These are phyloP conservation scores for Aspergillus fischeri DNA, from an alignment of 2,329 filamentous ascomycete genomes.

Conservation along the genomic window DNA sequence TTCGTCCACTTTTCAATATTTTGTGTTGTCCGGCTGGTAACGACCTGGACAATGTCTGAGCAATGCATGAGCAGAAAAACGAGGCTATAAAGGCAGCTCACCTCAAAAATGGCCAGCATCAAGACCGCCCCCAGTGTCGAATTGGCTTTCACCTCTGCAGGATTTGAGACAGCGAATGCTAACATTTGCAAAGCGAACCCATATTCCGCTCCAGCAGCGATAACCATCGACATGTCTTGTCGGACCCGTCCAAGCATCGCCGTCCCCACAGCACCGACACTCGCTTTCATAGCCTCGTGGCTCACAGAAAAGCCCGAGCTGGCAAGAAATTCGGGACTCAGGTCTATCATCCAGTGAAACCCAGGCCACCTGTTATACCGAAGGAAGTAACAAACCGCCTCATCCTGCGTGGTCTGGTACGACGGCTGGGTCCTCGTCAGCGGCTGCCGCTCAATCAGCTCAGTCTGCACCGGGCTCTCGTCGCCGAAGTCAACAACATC, in stretches of 20 bases:
- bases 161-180: slow-evolving; percentile 29
- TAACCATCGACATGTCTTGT: slow-evolving; percentile 44
- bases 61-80: not conserved
- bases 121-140: slow-evolving; percentile 52
- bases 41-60: slow-evolving; percentile 21
- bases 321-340: slow-evolving; percentile 19
- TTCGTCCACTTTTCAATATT: slow-evolving; percentile 51
- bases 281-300: slow-evolving; percentile 36
- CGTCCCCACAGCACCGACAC: slow-evolving; percentile 56
- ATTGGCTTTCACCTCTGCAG: slow-evolving; percentile 33
- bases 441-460: slow-evolving; percentile 12
- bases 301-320: slow-evolving; percentile 19
- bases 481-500: slow-evolving; percentile 21
- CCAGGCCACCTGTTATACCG: slow-evolving; percentile 31
- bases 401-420: slow-evolving; percentile 23
- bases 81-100: slow-evolving; percentile 26
- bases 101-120: slow-evolving; percentile 60
- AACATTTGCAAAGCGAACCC: slow-evolving; percentile 48
- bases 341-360: slow-evolving; percentile 21
- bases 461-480: slow-evolving; percentile 13
- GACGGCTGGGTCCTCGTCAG: slow-evolving; percentile 23
- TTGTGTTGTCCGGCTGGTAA: slow-evolving; percentile 41
- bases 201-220: slow-evolving; percentile 52
- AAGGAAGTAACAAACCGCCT: slow-evolving; percentile 36
- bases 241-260: slow-evolving; percentile 55